Percentiles rank a stretch among this genome's conserved stretches.
phyloP scores from a whole-genome alignment of 345 rosid genomes.

The Citrus cavaleriei region DNA sequence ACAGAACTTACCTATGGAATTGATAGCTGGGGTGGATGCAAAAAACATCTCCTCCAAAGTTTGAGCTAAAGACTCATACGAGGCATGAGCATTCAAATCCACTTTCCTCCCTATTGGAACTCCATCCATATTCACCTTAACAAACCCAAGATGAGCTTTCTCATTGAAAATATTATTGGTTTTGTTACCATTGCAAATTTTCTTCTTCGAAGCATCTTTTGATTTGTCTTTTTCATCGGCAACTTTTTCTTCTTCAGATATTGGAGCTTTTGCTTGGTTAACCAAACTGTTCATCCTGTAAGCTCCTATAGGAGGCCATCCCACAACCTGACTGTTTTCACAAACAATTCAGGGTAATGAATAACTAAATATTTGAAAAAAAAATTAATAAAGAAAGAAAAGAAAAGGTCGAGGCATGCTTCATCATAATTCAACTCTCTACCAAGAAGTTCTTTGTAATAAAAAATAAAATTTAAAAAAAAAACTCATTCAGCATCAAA shows the following conservation, averaged over 20 bases:
- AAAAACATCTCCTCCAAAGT: conserved; percentile 85
- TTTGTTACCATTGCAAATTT: conserved; percentile 27
- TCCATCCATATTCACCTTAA: conserved; percentile 93
- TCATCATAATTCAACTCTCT: too few relatives aligned
- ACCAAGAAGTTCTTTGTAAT: too few relatives aligned
- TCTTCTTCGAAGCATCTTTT: conserved; percentile 50
- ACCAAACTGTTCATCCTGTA: conserved; percentile 83
- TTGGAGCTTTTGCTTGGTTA: conserved; percentile 54
- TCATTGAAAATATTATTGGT: conserved; percentile 26
- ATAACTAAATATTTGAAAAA: background rate
- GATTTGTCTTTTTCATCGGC: conserved; percentile 45
- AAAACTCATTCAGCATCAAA: background rate
- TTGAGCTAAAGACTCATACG: conserved; percentile 63
- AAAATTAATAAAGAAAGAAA: background rate
- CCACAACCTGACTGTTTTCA: conserved; percentile 76
- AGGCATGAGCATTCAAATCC: conserved; percentile 67
- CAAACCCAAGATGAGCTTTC: conserved; percentile 57
- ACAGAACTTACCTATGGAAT: conserved; percentile 34
- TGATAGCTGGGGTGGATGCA: conserved; percentile 28
- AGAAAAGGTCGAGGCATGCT: too few relatives aligned
- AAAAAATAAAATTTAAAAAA: background rate
- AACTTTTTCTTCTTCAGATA: conserved; percentile 48
- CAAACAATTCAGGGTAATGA: conserved; percentile 6
- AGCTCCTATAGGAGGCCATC: conserved; percentile 89
- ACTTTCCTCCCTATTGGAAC: conserved; percentile 89